These are phyloP conservation scores for Cryptococcus sp. DNA, from an alignment of 1,284 basidiomycete genomes.

Conservation along the genomic window DNA sequence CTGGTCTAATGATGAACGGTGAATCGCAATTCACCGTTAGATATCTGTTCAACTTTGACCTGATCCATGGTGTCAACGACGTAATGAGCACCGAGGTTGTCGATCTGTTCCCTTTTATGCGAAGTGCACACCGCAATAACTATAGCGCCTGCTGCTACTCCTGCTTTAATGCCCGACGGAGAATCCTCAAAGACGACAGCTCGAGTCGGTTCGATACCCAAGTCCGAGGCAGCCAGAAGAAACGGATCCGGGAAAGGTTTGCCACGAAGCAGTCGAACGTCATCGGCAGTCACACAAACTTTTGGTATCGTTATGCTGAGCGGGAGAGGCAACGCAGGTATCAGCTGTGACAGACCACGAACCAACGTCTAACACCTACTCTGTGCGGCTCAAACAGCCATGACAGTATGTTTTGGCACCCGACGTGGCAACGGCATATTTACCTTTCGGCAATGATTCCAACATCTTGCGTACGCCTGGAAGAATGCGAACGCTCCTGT, in stretches of 20 bases:
- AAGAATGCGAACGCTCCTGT: conserved; percentile 70
- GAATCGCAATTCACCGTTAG: conserved; percentile 39
- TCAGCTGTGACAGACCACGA: neutral
- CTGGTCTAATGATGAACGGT: conserved; percentile 28
- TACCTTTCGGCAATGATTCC: conserved; percentile 65
- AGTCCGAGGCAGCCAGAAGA: conserved; percentile 70
- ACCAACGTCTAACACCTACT: conserved; percentile 11
- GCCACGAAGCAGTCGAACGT: conserved; percentile 56
- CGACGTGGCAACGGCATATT: conserved; percentile 73
- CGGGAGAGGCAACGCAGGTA: conserved; percentile 36
- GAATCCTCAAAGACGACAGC: conserved; percentile 75
- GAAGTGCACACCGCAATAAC: conserved; percentile 73
- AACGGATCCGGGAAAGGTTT: conserved; percentile 74
- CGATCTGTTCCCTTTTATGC: conserved; percentile 59
- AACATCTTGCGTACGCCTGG: conserved; percentile 72
- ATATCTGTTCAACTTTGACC: conserved; percentile 54
- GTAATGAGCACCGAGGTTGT: conserved; percentile 68
- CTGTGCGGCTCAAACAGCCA: conserved; percentile 23
- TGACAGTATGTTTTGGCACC: conserved; percentile 68
- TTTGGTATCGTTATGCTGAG: conserved; percentile 70
- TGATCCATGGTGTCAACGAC: conserved; percentile 66
- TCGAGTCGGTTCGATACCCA: conserved; percentile 59
- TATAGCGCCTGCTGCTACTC: conserved; percentile 69
- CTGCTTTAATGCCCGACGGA: conserved; percentile 70
- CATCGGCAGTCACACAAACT: conserved; percentile 77